A percentile compares a stretch with the other conserved stretches of the same genome.
Evolutionary conservation across 495 filamentous ascomycete species (phyloP).

Genomic region (Penicillium pancosmium): DNA sequence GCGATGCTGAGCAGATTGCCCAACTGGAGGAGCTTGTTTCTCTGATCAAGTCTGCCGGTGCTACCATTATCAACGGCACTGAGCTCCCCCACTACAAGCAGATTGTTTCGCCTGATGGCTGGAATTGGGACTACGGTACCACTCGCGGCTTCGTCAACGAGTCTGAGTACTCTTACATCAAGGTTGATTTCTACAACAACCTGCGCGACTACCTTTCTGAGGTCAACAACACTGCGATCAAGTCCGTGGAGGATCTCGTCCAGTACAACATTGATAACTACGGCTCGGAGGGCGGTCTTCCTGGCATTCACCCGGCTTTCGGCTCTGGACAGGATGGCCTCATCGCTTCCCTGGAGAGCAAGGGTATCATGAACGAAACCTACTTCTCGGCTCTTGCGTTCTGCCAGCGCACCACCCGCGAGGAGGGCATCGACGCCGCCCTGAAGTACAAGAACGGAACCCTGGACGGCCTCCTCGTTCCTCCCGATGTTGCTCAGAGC

Average conservation of each 20-base stretch:
- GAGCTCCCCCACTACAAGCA: conserved; percentile 64
- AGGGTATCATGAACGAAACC: conserved; percentile 64
- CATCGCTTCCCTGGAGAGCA: conserved; percentile 58
- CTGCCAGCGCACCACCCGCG: conserved; percentile 58
- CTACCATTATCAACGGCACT: conserved; percentile 69
- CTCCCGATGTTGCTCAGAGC: conserved; percentile 66
- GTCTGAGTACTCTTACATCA: conserved; percentile 71
- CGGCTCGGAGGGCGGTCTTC: conserved; percentile 70
- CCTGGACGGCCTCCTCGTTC: conserved; percentile 65
- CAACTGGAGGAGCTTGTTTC: conserved; percentile 55
- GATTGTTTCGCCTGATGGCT: conserved; percentile 63
- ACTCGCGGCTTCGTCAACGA: conserved; percentile 66
- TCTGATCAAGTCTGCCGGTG: conserved; percentile 61
- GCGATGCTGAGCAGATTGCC: conserved; percentile 52
- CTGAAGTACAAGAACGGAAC: conserved; percentile 50
- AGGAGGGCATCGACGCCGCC: conserved; percentile 70
- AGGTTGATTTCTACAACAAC: conserved; percentile 79
- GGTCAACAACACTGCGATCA: conserved; percentile 64
- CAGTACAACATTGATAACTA: conserved; percentile 67
- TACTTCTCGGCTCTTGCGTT: conserved; percentile 67
- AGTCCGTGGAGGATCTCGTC: conserved; percentile 67
- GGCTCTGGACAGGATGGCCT: conserved; percentile 72
- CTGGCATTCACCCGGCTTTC: conserved; percentile 65
- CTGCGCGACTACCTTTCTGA: conserved; percentile 66
- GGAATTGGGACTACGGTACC: conserved; percentile 73